Conservation (phyloP, 164 flowering plant species). For the Nymphaea thermarum region DNA sequence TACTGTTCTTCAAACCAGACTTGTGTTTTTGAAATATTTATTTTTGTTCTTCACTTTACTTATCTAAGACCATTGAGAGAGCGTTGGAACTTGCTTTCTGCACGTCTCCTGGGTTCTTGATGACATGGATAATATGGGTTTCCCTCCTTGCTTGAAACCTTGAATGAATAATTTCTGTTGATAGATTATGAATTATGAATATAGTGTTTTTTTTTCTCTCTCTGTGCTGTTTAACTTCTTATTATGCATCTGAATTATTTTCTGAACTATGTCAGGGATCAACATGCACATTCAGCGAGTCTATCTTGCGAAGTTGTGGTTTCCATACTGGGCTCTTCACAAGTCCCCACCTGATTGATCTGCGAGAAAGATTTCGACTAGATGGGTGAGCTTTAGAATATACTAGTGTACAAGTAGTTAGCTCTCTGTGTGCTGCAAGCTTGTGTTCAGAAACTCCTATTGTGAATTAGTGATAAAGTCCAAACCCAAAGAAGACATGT, state of each 20-base stretch:
- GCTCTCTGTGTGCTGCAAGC: no score
- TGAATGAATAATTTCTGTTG: not conserved
- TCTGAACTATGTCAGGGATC: constrained; percentile 50
- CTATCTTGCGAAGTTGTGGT: constrained; percentile 88
- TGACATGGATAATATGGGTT: no score
- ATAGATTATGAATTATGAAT: not conserved
- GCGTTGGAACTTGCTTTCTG: no score
- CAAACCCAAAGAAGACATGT: no score
- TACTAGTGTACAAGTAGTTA: no score
- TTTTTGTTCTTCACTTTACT: no score
- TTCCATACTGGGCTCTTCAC: constrained; percentile 94
- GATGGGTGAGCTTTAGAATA: constrained; percentile 27
- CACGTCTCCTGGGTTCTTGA: no score
- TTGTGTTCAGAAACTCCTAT: no score
- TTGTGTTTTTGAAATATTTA: no score
- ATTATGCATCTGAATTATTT: not conserved
- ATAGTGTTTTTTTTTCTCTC: not conserved
- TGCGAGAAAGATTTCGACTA: constrained; percentile 87
- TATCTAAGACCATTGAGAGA: no score
- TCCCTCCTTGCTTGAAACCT: not conserved
- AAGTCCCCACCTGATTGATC: constrained; percentile 95
- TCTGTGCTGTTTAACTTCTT: not conserved
- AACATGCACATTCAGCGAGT: constrained; percentile 86
- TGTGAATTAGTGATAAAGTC: no score
- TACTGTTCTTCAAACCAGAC: no score